Conservation (phyloP, 202 grass and related monocot species). For the Setaria viridis region DNA sequence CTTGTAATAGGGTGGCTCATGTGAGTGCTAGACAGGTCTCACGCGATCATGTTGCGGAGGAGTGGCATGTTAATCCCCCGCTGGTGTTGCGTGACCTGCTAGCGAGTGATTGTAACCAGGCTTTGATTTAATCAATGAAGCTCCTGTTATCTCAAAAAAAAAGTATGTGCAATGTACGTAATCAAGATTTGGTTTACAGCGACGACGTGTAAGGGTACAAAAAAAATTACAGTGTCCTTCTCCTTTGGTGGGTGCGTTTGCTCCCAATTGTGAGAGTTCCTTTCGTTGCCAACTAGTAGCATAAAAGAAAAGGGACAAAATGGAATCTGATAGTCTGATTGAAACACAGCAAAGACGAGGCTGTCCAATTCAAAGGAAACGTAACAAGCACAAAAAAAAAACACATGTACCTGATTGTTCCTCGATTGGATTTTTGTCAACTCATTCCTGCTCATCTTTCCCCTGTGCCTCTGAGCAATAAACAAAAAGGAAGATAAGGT, state of each 20-base stretch:
- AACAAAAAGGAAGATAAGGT: not conserved
- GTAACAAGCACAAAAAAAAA: not conserved
- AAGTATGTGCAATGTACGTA: no score
- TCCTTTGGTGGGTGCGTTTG: not conserved
- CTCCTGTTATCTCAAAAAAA: no score
- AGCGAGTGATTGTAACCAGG: no score
- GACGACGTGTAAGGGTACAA: not conserved
- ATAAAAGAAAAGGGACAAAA: not conserved
- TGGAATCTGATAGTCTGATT: not conserved
- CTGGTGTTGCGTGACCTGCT: no score
- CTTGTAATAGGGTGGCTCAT: no score
- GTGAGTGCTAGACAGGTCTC: no score
- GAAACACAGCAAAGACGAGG: not conserved
- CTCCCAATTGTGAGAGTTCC: constrained; percentile 21
- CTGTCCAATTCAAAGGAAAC: not conserved
- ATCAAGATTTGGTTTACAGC: no score
- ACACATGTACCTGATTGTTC: constrained; percentile 1
- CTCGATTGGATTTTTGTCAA: constrained; percentile 24
- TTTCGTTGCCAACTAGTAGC: constrained; percentile 21
- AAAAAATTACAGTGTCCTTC: not conserved
- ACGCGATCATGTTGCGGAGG: no score
- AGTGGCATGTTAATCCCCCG: no score
- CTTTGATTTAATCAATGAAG: no score
- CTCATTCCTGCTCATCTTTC: not conserved
- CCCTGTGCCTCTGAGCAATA: not conserved